These are phyloP conservation scores for Dendrostoma leiphaemia DNA, from an alignment of 2,329 filamentous ascomycete species.

Conservation along the genomic window DNA sequence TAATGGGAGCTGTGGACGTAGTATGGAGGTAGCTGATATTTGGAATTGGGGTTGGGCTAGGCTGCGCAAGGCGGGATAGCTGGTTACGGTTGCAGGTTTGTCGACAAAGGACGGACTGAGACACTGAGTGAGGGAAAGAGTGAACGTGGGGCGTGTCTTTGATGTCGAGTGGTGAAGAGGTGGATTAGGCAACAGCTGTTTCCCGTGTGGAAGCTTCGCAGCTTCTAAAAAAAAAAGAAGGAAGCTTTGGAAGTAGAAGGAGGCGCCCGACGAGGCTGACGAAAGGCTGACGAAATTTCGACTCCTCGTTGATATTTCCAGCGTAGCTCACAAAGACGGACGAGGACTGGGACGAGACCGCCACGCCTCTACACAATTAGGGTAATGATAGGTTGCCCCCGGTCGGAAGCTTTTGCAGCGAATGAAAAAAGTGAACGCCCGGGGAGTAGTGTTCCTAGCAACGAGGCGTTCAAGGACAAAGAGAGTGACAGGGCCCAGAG, in stretches of 20 bases:
- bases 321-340: not conserved
- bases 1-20: not conserved
- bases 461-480: constrained; percentile 1
- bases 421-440: not conserved
- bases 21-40: not conserved
- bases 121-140: not conserved
- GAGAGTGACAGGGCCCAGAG: constrained; percentile 3
- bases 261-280: not conserved
- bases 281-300: not conserved
- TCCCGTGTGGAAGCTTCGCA: not conserved
- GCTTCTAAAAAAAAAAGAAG: not conserved
- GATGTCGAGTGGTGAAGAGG: not conserved
- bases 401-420: not conserved
- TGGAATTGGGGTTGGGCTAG: not conserved
- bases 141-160: not conserved
- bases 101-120: constrained; percentile 1
- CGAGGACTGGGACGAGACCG: not conserved
- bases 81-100: constrained; percentile 1
- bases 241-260: not conserved
- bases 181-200: not conserved
- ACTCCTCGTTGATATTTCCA: not conserved
- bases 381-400: not conserved
- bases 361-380: not conserved
- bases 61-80: not conserved
- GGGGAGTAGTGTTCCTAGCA: not conserved